These are phyloP conservation scores for Patellaria atrata DNA, from an alignment of 495 filamentous ascomycete species.

Conservation along the genomic window DNA sequence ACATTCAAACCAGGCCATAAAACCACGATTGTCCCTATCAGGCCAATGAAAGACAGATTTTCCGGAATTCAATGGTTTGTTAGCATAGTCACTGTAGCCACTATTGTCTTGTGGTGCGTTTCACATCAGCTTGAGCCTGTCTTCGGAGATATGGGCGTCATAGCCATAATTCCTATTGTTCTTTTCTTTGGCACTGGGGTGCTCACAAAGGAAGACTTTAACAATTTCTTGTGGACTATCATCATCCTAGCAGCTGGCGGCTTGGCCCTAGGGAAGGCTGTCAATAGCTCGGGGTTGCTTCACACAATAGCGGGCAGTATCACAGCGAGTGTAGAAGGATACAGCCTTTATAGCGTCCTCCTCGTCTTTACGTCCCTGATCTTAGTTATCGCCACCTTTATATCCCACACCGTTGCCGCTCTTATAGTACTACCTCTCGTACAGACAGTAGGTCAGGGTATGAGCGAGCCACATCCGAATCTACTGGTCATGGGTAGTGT, in stretches of 20 bases:
- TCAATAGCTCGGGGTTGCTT: constrained; percentile 84
- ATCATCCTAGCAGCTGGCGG: constrained; percentile 96
- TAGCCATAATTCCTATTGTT: constrained; percentile 90
- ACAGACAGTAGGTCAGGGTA: constrained; percentile 61
- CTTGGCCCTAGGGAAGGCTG: constrained; percentile 82
- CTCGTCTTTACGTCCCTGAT: constrained; percentile 78
- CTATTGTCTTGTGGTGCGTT: constrained; percentile 85
- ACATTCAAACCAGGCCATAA: constrained; percentile 74
- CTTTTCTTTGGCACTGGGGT: constrained; percentile 96
- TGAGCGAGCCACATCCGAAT: constrained; percentile 86
- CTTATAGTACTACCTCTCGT: constrained; percentile 91
- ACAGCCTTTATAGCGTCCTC: constrained; percentile 77
- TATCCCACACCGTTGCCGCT: constrained; percentile 92
- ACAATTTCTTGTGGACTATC: constrained; percentile 99
- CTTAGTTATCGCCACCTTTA: constrained; percentile 90
- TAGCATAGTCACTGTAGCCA: constrained; percentile 63
- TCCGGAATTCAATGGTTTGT: constrained; percentile 91
- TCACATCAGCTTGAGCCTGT: constrained; percentile 72
- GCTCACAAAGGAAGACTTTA: constrained; percentile 98
- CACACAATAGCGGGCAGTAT: constrained; percentile 72
- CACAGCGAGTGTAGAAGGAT: constrained; percentile 52
- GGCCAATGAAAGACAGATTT: constrained; percentile 74
- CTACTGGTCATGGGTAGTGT: constrained; percentile 78
- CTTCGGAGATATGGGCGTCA: constrained; percentile 96
- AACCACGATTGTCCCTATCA: constrained; percentile 83